Conservation (phyloP, 2,329 filamentous ascomycete species). For the Fusarium metavorans region DNA sequence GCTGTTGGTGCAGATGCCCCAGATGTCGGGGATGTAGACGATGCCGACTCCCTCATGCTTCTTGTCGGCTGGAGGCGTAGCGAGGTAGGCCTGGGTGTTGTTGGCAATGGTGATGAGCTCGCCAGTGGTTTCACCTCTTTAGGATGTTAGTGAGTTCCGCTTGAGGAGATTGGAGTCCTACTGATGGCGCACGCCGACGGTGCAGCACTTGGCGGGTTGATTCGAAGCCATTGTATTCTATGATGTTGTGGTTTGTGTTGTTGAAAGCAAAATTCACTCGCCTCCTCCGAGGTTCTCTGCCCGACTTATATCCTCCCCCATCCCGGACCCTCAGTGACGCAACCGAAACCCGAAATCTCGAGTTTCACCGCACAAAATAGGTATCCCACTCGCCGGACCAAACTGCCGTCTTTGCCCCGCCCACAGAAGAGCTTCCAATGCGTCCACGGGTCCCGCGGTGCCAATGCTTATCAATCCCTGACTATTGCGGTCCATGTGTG, state of each 20-base stretch:
- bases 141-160: not conserved
- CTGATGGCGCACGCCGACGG: conserved; percentile 65
- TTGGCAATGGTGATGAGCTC: conserved; percentile 58
- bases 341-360: conserved; percentile 21
- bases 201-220: conserved; percentile 65
- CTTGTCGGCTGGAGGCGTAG: conserved; percentile 53
- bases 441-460: not conserved
- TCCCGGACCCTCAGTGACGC: conserved; percentile 36
- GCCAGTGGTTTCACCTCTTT: conserved; percentile 62
- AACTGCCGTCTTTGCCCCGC: conserved; percentile 24
- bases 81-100: conserved; percentile 63
- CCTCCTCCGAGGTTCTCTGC: not conserved
- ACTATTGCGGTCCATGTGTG: not conserved
- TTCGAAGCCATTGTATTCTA: conserved; percentile 62
- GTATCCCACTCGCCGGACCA: conserved; percentile 1
- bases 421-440: not conserved
- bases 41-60: conserved; percentile 47
- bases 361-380: conserved; percentile 1
- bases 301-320: conserved; percentile 24
- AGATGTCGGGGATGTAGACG: conserved; percentile 54
- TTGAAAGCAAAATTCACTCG: not conserved
- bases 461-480: conserved; percentile 26
- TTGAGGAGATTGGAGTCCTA: conserved; percentile 49
- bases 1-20: conserved; percentile 55
- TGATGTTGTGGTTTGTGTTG: not conserved